Base-by-base conservation (phyloP, 2,329 filamentous ascomycete species). In the Alternaria novae-zelandiae region DNA sequence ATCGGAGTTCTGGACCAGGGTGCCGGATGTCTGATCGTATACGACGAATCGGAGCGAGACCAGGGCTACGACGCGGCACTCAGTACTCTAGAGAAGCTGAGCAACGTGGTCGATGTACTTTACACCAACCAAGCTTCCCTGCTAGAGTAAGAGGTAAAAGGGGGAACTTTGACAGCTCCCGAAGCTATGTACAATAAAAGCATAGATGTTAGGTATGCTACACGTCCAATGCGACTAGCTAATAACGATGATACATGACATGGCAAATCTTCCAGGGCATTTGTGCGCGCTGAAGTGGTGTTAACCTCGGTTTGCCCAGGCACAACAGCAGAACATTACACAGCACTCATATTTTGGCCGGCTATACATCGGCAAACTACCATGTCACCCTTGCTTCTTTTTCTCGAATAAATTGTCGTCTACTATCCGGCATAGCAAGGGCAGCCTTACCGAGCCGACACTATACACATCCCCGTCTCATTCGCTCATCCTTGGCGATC, bases 51-150 rank as follows among this genome's bases (percentile, higher is more conserved):
- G 13, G 91, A 96, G 79, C 88, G 94, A 69, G 96, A 99, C 80
- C 90, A 95, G 83, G 91, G 92, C 32, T 99, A 99, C 78, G 96
- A 98, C 80, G 91, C 94, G 12, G 96, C 96, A 5, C 85, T 99
- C 76, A 90, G 93, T 66, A 99, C 96, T 3, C 97, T 99, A 71
- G 95, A 97, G 80, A 98, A 97, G 89, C 83, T 99, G 81, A 95
- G 94, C 85, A 96, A 91, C 78, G 96, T 99, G 70, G 96, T 99
- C 68, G 96, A 99, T 82, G 93, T 97, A 71, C 85, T 99, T 76
- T 99, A 98, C 86, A 94, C 93, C 68, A 98, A 97, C 86, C 95
- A 99, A 85, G 96, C 96, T 54, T 97, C 93, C 64, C 85, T 96
- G 86, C 86, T 99, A 73, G 96, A 99, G 87, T 99, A 89, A 71